Percentiles rank a stretch among this genome's conserved stretches.
phyloP scores from a whole-genome alignment of 768 basidiomycete species.

The Inosperma sp. region DNA sequence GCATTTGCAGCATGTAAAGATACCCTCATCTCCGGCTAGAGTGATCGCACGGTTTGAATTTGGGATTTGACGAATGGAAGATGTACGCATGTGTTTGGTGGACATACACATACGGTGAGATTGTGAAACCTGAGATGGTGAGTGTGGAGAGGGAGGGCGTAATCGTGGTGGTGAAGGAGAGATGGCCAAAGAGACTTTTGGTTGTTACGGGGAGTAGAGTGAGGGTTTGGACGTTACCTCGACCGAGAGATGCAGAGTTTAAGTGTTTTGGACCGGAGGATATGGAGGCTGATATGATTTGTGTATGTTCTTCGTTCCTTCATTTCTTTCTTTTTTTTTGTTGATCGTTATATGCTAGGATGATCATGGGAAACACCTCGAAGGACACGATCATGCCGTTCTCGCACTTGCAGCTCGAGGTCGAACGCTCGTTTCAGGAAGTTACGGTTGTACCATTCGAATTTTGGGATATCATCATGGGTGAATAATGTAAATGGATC shows the following conservation, averaged over 20 bases:
- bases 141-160: slow-evolving; percentile 55
- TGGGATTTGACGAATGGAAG: slow-evolving; percentile 79
- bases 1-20: slow-evolving; percentile 88
- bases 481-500: too few species aligned
- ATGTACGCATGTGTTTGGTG: slow-evolving; percentile 91
- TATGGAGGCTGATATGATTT: slow-evolving; percentile 50
- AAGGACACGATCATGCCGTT: slow-evolving; percentile 90
- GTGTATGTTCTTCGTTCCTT: slow-evolving; percentile 36
- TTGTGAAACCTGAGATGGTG: slow-evolving; percentile 89
- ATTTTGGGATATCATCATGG: too few species aligned
- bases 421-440: too few species aligned
- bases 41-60: slow-evolving; percentile 88
- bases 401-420: too few species aligned
- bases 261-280: slow-evolving; percentile 62
- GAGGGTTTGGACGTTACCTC: slow-evolving; percentile 52
- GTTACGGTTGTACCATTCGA: too few species aligned
- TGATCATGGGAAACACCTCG: slow-evolving; percentile 73
- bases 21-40: slow-evolving; percentile 85
- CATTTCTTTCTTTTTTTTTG: slow-evolving; percentile 1
- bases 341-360: slow-evolving; percentile 33
- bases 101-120: slow-evolving; percentile 96
- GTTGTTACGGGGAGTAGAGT: slow-evolving; percentile 76
- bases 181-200: slow-evolving; percentile 61
- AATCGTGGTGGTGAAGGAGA: slow-evolving; percentile 61
- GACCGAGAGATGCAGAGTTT: slow-evolving; percentile 72